phyloP scores from a whole-genome alignment of 306 rosid genomes.

The Casuarina equisetifolia region DNA sequence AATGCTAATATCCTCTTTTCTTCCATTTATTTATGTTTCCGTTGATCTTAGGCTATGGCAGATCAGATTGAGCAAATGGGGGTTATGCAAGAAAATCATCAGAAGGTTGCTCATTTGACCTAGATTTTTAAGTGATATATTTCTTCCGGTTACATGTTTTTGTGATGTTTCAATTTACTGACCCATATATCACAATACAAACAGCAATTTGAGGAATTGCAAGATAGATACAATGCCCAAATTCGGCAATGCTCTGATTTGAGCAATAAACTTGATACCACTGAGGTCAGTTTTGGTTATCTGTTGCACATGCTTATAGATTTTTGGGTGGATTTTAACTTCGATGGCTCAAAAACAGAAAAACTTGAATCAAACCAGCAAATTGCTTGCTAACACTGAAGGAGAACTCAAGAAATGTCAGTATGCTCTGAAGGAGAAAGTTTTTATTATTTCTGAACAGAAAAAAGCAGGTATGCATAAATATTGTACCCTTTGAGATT shows the following conservation, averaged over 20 bases:
- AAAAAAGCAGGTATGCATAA: conserved; percentile 74
- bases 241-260: conserved; percentile 66
- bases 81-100: conserved; percentile 57
- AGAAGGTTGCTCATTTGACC: conserved; percentile 55
- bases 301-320: not conserved
- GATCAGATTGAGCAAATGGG: conserved; percentile 98
- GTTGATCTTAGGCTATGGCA: conserved; percentile 67
- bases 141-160: not conserved
- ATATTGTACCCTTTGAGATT: not conserved
- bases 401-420: conserved; percentile 74
- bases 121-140: not conserved
- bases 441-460: conserved; percentile 77
- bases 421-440: conserved; percentile 64
- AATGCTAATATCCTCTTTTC: not conserved
- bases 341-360: conserved; percentile 42
- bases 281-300: conserved; percentile 60
- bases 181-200: conserved; percentile 11
- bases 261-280: conserved; percentile 70
- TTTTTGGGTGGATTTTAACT: conserved; percentile 10
- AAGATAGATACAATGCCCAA: conserved; percentile 57
- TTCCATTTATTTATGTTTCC: conserved; percentile 11
- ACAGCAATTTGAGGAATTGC: conserved; percentile 81
- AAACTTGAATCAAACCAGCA: conserved; percentile 64
- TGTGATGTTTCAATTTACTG: conserved; percentile 16
- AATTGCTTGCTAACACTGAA: conserved; percentile 60